Evolutionary conservation across 345 rosid species (phyloP).

Genomic region (Boechera retrofracta): DNA sequence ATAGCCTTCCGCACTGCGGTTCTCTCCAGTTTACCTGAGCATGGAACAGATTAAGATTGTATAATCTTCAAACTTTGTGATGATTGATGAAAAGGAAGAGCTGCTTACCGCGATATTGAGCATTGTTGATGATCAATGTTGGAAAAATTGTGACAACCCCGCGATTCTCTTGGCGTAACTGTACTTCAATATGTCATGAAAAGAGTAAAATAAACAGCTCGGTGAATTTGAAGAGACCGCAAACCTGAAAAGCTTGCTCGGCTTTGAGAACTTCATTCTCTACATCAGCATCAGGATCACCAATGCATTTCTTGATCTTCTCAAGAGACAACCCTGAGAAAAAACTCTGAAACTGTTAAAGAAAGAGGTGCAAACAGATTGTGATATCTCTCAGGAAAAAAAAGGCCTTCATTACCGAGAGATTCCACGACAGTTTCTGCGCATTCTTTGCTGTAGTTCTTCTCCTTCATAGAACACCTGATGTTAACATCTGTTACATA

Average conservation of each 20-base stretch:
- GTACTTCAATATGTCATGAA: constrained; percentile 34
- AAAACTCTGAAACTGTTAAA: neutral
- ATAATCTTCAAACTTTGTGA: neutral
- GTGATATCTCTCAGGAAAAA: neutral
- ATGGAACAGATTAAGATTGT: neutral
- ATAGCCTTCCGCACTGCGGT: constrained; percentile 72
- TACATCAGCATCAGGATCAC: constrained; percentile 85
- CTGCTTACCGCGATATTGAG: constrained; percentile 78
- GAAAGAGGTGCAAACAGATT: constrained; percentile 13
- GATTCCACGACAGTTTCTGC: constrained; percentile 71
- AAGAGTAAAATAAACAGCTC: constrained; percentile 22
- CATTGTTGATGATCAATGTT: constrained; percentile 74
- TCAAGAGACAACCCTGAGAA: constrained; percentile 68
- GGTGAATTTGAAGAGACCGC: constrained; percentile 19
- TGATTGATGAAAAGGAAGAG: neutral
- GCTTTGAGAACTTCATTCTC: constrained; percentile 77
- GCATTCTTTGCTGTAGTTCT: constrained; percentile 78
- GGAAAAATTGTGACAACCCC: constrained; percentile 89
- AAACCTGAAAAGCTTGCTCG: constrained; percentile 82
- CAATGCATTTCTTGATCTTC: constrained; percentile 80
- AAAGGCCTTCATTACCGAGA: constrained; percentile 56
- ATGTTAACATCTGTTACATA: constrained; percentile 89
- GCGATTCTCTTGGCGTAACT: constrained; percentile 86
- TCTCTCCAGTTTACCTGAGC: constrained; percentile 67
- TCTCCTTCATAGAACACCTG: constrained; percentile 94